Evolutionary conservation across 2,329 filamentous ascomycete genomes (phyloP), one percentile per base, ranked within the genome.

Genomic region (Cadophora gregata): DNA sequence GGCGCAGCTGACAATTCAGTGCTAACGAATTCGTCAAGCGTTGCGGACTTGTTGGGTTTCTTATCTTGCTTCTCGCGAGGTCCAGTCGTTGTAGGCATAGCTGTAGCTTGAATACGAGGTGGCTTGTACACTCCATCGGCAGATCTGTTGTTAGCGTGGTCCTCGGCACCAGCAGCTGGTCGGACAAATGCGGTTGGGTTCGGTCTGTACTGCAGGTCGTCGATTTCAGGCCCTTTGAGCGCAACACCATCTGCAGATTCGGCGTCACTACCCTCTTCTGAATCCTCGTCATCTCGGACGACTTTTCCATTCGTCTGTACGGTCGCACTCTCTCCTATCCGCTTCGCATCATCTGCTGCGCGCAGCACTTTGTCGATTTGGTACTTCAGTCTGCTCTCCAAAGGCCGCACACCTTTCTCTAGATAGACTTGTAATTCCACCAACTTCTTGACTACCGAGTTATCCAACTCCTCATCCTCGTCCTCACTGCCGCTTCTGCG

Each of bases 281-380:
- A 74, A 4, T 72, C 70, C 2, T 73, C 71, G 31, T 69, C 67
- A 9, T 64, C 63, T 8, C 67, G 19, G 27, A 65, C 62, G 27
- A 60, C 47, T 21, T 68, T 58, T 10, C 65, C 59, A 38, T 70
- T 66, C 19, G 59, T 47, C 29, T 65, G 69, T 10, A 66, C 27
- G 31, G 64, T 70, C 25, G 62, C 85, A 4, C 87, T 85, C 72
- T 73, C 72, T 60, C 73, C 70, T 10, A 68, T 67, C 24, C 70
- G 53, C 47, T 73, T 72, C 7, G 72, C 71, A 67, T 95, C 90
- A 68, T 97, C 92, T 42, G 93, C 93, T 0, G 93, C 92, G 70
- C 93, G 91, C 24, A 99, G 84, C 29, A 97, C 93, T 77, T 97
- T 96, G 79, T 98, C 95, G 75, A 99, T 93, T 77, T 97, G 94